phyloP scores from a whole-genome alignment of 2,329 filamentous ascomycete genomes.

The Aspergillus arachidicola region DNA sequence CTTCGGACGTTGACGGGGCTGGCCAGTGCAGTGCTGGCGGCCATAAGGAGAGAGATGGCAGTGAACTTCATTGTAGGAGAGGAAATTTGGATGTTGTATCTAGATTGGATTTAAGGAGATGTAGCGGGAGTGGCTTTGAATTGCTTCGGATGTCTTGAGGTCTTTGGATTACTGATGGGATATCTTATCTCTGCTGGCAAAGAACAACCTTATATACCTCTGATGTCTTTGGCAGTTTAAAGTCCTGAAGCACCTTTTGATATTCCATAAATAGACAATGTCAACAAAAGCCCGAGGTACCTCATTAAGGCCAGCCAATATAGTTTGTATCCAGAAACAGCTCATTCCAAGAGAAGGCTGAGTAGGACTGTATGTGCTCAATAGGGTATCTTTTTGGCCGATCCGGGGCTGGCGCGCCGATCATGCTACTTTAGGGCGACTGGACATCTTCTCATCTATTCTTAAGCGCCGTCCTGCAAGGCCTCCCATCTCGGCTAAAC shows the following conservation, averaged over 20 bases:
- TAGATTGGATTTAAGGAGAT: background rate
- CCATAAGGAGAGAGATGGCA: background rate
- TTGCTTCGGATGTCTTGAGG: background rate
- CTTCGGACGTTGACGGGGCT: background rate
- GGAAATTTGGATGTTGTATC: background rate
- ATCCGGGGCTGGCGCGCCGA: too few species aligned
- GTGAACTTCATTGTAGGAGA: background rate
- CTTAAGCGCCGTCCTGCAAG: too few species aligned
- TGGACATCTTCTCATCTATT: too few species aligned
- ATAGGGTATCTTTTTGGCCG: too few species aligned
- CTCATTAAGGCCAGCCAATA: background rate
- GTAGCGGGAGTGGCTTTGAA: background rate
- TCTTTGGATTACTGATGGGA: background rate
- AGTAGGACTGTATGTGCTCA: background rate
- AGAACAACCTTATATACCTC: background rate
- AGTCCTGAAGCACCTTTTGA: background rate
- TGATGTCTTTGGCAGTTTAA: accelerated
- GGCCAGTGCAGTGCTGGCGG: background rate
- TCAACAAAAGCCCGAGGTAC: background rate
- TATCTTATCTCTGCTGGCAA: background rate
- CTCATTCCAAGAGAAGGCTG: background rate
- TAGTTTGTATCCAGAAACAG: background rate
- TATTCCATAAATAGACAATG: background rate
- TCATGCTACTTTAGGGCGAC: too few species aligned
- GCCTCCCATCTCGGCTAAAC: too few species aligned